phyloP scores from a whole-genome alignment of 148 eudicot genomes.

The Vaccinium vitisidaea region DNA sequence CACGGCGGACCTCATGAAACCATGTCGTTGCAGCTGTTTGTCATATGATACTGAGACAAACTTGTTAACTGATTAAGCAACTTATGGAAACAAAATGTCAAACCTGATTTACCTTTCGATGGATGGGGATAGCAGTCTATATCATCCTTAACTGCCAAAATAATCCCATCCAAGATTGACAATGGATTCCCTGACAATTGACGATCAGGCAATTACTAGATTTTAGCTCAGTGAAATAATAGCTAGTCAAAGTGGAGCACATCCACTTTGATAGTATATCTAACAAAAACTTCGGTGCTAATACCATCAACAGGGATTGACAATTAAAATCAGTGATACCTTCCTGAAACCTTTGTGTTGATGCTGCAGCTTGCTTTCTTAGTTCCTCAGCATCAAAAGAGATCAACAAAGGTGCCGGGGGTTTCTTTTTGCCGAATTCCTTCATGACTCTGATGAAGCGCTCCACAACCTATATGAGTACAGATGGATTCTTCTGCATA shows the following conservation, averaged over 20 bases:
- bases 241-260: background rate
- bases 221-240: background rate
- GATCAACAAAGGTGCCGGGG: conserved; percentile 68
- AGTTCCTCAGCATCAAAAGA: conserved; percentile 72
- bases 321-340: conserved; percentile 40
- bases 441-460: conserved; percentile 68
- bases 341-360: conserved; percentile 85
- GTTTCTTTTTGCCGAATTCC: conserved; percentile 70
- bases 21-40: conserved; percentile 81
- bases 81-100: background rate
- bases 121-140: conserved; percentile 91
- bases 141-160: conserved; percentile 95
- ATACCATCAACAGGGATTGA: background rate
- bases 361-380: conserved; percentile 90
- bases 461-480: conserved; percentile 70
- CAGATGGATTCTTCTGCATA: background rate
- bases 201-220: background rate
- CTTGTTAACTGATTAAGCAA: conserved; percentile 2
- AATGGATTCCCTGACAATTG: conserved; percentile 59
- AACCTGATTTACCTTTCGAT: conserved; percentile 48
- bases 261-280: background rate
- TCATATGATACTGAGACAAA: conserved; percentile 17
- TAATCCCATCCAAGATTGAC: conserved; percentile 87
- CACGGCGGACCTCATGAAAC: conserved; percentile 71
- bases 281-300: background rate